A percentile compares a stretch with the other conserved stretches of the same genome.
Conservation (phyloP, 306 rosid species). For the Biancaea sappan region DNA sequence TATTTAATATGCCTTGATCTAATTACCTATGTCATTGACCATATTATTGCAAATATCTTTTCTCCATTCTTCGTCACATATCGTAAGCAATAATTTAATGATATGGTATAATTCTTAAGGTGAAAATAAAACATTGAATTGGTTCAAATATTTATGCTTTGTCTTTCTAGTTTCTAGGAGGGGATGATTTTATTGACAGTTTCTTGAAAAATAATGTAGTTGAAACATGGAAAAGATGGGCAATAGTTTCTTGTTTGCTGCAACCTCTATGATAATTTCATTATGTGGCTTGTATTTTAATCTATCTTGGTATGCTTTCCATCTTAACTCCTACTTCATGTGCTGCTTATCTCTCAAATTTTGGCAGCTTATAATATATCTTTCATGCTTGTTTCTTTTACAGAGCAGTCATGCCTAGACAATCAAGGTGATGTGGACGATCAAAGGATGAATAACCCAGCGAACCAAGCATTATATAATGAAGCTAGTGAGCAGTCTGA, state of each 20-base stretch:
- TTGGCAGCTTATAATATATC: constrained; percentile 1
- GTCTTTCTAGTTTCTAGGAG: neutral
- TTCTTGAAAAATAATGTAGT: neutral
- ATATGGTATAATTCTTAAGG: neutral
- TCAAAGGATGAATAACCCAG: constrained; percentile 36
- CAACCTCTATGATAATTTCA: neutral
- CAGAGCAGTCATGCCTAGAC: constrained; percentile 57
- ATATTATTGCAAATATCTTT: no score
- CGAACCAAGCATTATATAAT: constrained; percentile 30
- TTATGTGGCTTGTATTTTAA: constrained; percentile 2
- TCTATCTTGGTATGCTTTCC: constrained; percentile 20
- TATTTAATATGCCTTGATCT: no score
- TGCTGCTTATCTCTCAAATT: constrained; percentile 8
- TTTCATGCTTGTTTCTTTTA: constrained; percentile 32
- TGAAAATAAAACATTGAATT: neutral
- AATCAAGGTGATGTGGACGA: constrained; percentile 37
- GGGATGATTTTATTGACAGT: neutral
- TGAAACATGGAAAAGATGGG: constrained; percentile 8
- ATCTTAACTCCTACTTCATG: constrained; percentile 13
- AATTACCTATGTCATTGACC: no score
- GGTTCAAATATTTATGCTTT: neutral
- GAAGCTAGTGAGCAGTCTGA: constrained; percentile 35
- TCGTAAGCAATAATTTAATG: neutral
- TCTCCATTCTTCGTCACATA: no score
- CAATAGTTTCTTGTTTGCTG: neutral